A percentile compares a stretch with the other conserved stretches of the same genome.
Evolutionary conservation across 768 basidiomycete genomes (phyloP).

Genomic region (Macrolepiota dolichaula): DNA sequence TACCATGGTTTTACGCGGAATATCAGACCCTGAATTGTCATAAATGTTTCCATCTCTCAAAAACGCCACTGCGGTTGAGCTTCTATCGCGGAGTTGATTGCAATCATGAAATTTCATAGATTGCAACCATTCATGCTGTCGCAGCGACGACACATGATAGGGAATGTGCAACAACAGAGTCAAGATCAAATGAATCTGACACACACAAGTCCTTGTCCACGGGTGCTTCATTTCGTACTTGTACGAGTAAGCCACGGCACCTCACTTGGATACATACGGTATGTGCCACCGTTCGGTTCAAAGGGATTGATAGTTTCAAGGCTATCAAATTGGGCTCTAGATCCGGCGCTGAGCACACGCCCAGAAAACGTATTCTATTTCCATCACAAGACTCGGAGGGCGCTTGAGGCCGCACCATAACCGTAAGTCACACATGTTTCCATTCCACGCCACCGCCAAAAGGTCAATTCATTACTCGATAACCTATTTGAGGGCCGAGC

Average conservation of each 20-base stretch:
- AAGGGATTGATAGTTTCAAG: not conserved
- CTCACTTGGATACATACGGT: not conserved
- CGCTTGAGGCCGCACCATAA: not conserved
- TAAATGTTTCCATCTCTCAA: not conserved
- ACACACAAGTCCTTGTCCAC: not conserved
- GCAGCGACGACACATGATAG: not conserved
- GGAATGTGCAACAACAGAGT: not conserved
- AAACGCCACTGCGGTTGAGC: not conserved
- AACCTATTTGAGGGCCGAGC: not conserved
- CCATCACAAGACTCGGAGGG: not conserved
- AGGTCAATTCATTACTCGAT: not conserved
- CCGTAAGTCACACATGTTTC: not conserved
- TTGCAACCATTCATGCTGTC: not conserved
- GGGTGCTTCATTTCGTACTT: not conserved
- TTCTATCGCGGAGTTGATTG: not conserved
- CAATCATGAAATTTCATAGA: not conserved
- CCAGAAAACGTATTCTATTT: not conserved
- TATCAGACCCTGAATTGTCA: not conserved
- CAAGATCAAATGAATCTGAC: not conserved
- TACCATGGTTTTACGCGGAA: not conserved
- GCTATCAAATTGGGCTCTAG: not conserved
- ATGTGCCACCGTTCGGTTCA: not conserved
- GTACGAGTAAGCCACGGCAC: not conserved
- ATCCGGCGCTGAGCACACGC: not conserved
- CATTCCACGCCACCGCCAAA: conserved; percentile 2